Evolutionary conservation across 1,284 basidiomycete species (phyloP).

Genomic region (Cutaneotrichosporon daszewskae): DNA sequence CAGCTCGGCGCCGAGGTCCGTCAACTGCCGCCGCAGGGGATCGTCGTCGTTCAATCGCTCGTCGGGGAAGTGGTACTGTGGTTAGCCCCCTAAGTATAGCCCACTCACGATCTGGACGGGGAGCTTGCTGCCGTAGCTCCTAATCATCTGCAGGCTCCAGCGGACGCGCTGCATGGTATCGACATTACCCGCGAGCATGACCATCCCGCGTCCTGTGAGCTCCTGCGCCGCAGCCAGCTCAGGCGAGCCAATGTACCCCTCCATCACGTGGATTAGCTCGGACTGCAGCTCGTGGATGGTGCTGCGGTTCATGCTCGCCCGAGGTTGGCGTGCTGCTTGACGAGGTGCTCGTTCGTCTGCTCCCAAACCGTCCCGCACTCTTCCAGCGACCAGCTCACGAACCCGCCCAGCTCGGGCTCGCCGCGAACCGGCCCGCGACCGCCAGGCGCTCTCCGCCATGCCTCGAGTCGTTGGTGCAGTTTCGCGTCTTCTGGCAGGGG

Average conservation of each 20-base stretch:
- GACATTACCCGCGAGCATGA: slow-evolving; percentile 52
- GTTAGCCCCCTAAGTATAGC: not conserved
- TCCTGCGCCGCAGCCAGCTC: slow-evolving; percentile 15
- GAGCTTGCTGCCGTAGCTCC: slow-evolving; percentile 38
- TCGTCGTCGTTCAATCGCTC: slow-evolving; percentile 44
- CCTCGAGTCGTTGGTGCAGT: slow-evolving; percentile 43
- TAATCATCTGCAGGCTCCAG: slow-evolving; percentile 46
- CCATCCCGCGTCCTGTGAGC: slow-evolving; percentile 46
- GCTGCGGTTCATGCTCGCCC: slow-evolving; percentile 42
- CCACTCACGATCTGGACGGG: slow-evolving; percentile 46
- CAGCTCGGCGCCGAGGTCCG: slow-evolving; percentile 42
- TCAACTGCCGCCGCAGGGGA: slow-evolving; percentile 37
- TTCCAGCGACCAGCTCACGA: slow-evolving; percentile 45
- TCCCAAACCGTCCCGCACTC: slow-evolving; percentile 38
- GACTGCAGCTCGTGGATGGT: slow-evolving; percentile 36
- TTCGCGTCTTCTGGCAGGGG: slow-evolving; percentile 45
- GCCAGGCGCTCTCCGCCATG: slow-evolving; percentile 48
- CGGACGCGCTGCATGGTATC: slow-evolving; percentile 49
- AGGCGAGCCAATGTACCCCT: slow-evolving; percentile 21
- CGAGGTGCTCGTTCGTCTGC: slow-evolving; percentile 46
- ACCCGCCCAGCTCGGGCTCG: slow-evolving; percentile 43
- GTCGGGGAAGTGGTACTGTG: slow-evolving; percentile 47
- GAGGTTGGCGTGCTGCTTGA: slow-evolving; percentile 38
- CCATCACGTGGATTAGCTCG: slow-evolving; percentile 42
- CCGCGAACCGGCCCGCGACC: slow-evolving; percentile 36